These are phyloP conservation scores for Fagus sylvatica DNA, from an alignment of 306 rosid species.

Conservation along the genomic window DNA sequence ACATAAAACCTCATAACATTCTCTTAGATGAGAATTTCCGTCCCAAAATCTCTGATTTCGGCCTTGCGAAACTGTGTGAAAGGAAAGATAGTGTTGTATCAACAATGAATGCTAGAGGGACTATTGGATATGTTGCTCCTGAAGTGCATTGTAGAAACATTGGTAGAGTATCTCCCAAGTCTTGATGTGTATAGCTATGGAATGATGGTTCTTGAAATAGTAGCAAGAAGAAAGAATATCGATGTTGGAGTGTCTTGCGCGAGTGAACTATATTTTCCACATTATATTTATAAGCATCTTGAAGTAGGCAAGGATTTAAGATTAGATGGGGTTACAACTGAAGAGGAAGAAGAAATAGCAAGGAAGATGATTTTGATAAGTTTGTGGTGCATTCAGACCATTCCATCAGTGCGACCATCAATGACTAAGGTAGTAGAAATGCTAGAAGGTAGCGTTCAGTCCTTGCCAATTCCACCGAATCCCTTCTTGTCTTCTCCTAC, in stretches of 20 bases:
- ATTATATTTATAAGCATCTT: constrained; percentile 29
- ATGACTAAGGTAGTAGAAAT: constrained; percentile 42
- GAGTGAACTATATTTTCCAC: constrained; percentile 30
- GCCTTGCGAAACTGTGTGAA: constrained; percentile 35
- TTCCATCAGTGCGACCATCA: constrained; percentile 34
- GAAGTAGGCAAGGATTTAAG: not conserved
- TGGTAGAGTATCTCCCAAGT: constrained; percentile 33
- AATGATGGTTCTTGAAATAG: constrained; percentile 38
- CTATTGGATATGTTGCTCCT: constrained; percentile 37
- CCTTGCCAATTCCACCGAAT: constrained; percentile 36
- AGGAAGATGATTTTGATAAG: constrained; percentile 35
- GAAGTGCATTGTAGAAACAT: constrained; percentile 24
- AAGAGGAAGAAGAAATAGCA: constrained; percentile 27
- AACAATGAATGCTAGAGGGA: constrained; percentile 30
- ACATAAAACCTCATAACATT: constrained; percentile 22
- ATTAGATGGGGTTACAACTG: not conserved
- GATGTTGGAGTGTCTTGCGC: not conserved
- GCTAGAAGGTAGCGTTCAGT: constrained; percentile 32
- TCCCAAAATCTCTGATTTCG: constrained; percentile 44
- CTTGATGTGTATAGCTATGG: constrained; percentile 41
- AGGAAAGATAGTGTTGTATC: constrained; percentile 37
- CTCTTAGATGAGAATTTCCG: constrained; percentile 24
- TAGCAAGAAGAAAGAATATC: constrained; percentile 33
- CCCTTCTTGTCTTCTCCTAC: constrained; percentile 30
- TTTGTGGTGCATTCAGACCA: constrained; percentile 43